phyloP scores from a whole-genome alignment of 2,329 filamentous ascomycete species.

The Colletotrichum neosansevieriae region DNA sequence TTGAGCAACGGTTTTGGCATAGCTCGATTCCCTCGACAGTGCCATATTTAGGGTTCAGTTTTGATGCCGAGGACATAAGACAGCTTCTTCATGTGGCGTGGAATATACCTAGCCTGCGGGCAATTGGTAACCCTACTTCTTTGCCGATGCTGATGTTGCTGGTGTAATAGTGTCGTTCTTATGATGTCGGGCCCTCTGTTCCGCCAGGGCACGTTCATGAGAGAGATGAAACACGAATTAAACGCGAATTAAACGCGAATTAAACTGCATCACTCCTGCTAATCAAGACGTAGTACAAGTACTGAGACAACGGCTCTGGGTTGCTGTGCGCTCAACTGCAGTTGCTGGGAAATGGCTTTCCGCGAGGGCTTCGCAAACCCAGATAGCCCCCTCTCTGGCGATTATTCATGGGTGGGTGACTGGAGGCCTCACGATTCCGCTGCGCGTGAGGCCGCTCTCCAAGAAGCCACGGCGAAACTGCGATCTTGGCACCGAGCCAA shows the following conservation, averaged over 20 bases:
- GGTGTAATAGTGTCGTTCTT: not conserved
- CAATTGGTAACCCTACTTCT: constrained; percentile 8
- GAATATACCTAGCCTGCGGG: constrained; percentile 36
- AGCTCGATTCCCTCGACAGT: constrained; percentile 18
- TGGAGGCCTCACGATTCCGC: constrained; percentile 6
- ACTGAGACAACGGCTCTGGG: not conserved
- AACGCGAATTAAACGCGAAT: constrained; percentile 1
- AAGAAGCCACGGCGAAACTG: constrained; percentile 2
- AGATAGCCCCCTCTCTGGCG: constrained; percentile 3
- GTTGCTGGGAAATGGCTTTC: not conserved
- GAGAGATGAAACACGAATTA: constrained; percentile 7
- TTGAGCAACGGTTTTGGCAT: constrained; percentile 31
- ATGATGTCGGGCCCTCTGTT: not conserved
- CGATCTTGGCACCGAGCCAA: constrained; percentile 39
- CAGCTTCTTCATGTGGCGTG: constrained; percentile 10
- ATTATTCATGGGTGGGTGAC: constrained; percentile 24
- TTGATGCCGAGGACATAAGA: not conserved
- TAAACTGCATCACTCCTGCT: not conserved
- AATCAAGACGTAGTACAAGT: not conserved
- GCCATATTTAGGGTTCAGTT: constrained; percentile 32
- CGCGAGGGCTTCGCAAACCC: constrained; percentile 5
- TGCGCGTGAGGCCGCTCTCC: not conserved
- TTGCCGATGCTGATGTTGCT: not conserved
- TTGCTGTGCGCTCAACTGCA: not conserved
- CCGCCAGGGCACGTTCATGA: not conserved